Conservation (phyloP, 139 green algal genomes). For the Ettlia oleoabundans region DNA sequence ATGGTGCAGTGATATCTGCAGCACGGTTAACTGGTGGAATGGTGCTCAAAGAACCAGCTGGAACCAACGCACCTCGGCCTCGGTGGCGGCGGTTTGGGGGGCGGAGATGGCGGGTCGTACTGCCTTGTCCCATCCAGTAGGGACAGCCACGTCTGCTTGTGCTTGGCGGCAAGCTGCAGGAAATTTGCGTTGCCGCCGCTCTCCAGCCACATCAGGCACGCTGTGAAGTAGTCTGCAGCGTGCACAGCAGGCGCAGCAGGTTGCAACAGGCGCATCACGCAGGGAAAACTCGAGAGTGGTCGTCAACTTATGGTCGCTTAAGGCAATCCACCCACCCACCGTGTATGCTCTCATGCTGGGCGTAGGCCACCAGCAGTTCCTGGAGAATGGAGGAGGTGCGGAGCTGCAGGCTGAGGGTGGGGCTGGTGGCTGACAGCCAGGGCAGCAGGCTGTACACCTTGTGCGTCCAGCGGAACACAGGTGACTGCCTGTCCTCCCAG, state of each 20-base stretch:
- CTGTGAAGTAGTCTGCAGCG: not conserved
- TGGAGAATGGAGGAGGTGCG: not conserved
- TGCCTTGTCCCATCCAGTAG: not conserved
- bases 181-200: not conserved
- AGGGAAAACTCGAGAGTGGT: not conserved
- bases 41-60: too few species aligned
- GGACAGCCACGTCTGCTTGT: not conserved
- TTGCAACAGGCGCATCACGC: not conserved
- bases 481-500: not conserved
- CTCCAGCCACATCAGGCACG: constrained; percentile 20
- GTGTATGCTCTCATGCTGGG: constrained; percentile 8
- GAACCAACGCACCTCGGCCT: not conserved
- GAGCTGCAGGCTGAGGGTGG: constrained; percentile 3
- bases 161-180: not conserved
- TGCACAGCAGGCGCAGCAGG: not conserved
- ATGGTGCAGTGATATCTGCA: too few species aligned
- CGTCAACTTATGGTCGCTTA: not conserved
- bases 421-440: not conserved
- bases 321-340: too few species aligned
- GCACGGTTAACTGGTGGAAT: too few species aligned
- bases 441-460: constrained; percentile 9
- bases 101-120: too few species aligned
- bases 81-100: too few species aligned
- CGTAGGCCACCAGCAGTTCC: not conserved
- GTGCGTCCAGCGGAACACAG: not conserved